A percentile compares a stretch with the other conserved stretches of the same genome.
These are phyloP conservation scores for Fusarium heterosporum DNA, from an alignment of 2,329 filamentous ascomycete genomes.

Conservation along the genomic window DNA sequence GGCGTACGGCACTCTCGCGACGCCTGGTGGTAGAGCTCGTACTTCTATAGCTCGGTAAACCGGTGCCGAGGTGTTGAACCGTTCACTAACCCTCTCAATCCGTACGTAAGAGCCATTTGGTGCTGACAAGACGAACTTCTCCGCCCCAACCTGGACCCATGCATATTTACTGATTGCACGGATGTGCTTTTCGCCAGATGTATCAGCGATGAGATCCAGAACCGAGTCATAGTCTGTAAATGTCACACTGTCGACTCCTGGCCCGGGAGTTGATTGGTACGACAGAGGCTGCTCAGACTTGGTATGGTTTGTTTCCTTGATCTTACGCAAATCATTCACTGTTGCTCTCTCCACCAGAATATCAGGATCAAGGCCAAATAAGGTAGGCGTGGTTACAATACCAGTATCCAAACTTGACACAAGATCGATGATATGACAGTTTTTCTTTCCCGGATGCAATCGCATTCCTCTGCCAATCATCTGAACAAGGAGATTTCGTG, in stretches of 20 bases:
- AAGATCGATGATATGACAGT: slow-evolving; percentile 97
- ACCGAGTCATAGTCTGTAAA: slow-evolving; percentile 94
- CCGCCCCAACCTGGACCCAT: slow-evolving; percentile 83
- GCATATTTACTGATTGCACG: slow-evolving; percentile 78
- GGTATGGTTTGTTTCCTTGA: slow-evolving; percentile 60
- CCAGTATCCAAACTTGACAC: slow-evolving; percentile 86
- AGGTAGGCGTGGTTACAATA: slow-evolving; percentile 88
- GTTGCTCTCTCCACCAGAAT: slow-evolving; percentile 78
- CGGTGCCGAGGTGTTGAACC: slow-evolving; percentile 41
- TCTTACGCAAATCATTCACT: slow-evolving; percentile 68
- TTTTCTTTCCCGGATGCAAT: slow-evolving; percentile 79
- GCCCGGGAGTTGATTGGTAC: slow-evolving; percentile 22
- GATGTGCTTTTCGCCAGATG: slow-evolving; percentile 81
- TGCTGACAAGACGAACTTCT: slow-evolving; percentile 77
- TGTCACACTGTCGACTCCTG: slow-evolving; percentile 63
- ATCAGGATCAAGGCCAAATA: slow-evolving; percentile 90
- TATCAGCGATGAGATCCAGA: slow-evolving; percentile 89
- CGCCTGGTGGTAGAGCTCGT: slow-evolving; percentile 58
- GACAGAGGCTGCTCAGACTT: slow-evolving; percentile 27
- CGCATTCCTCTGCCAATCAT: slow-evolving; percentile 98
- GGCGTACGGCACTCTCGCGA: slow-evolving; percentile 71
- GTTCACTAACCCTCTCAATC: slow-evolving; percentile 57
- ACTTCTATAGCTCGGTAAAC: slow-evolving; percentile 61
- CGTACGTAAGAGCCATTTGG: slow-evolving; percentile 71
- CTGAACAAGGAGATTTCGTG: slow-evolving; percentile 92